Evolutionary conservation across 345 rosid species (phyloP).

Genomic region (Adansonia digitata): DNA sequence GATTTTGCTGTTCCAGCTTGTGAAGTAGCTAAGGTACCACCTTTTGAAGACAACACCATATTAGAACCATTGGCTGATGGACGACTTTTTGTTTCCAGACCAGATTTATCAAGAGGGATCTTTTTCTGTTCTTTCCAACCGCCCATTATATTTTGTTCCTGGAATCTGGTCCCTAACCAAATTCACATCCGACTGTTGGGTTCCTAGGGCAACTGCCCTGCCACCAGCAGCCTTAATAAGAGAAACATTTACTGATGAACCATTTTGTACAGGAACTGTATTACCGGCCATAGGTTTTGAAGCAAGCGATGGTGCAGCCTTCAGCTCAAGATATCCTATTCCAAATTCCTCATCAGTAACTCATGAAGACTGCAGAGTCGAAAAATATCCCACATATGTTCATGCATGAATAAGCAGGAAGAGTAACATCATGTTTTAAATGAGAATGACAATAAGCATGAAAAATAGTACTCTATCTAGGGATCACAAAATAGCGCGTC

Average conservation of each 20-base stretch:
- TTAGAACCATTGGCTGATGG: constrained; percentile 45
- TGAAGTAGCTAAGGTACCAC: constrained; percentile 27
- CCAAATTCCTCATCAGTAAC: constrained; percentile 99
- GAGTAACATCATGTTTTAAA: not conserved
- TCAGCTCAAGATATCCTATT: constrained; percentile 93
- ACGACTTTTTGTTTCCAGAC: constrained; percentile 54
- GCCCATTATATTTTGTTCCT: constrained; percentile 69
- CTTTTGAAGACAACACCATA: constrained; percentile 37
- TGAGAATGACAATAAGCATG: not conserved
- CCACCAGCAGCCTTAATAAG: constrained; percentile 55
- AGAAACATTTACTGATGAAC: constrained; percentile 40
- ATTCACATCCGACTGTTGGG: constrained; percentile 58
- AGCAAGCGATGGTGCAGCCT: constrained; percentile 59
- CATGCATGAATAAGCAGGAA: not conserved
- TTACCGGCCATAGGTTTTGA: constrained; percentile 47
- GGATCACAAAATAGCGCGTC: too few species aligned
- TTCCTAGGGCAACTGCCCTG: constrained; percentile 26
- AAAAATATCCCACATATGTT: constrained; percentile 5
- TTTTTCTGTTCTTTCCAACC: constrained; percentile 55
- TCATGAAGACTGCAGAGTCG: constrained; percentile 74
- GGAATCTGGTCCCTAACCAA: constrained; percentile 52
- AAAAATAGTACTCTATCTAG: too few species aligned
- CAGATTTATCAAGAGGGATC: constrained; percentile 46
- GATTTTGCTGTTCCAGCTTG: constrained; percentile 36
- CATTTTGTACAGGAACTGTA: constrained; percentile 40